Evolutionary conservation across 2,329 filamentous ascomycete species (phyloP).

Genomic region (Claviceps sp.): DNA sequence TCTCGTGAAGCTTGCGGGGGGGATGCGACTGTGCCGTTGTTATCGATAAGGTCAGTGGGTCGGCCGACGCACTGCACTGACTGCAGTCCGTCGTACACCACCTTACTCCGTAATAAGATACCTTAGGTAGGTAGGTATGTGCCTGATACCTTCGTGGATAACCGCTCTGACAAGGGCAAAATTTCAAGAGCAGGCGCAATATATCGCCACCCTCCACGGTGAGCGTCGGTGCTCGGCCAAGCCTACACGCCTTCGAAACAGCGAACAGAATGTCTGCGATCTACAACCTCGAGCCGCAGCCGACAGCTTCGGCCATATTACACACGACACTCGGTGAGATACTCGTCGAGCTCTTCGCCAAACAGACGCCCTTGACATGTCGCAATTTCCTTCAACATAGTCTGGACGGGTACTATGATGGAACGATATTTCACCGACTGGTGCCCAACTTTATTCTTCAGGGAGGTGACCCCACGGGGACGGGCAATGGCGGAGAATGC

Average conservation of each 20-base stretch:
- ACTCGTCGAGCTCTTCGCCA: slow-evolving; percentile 84
- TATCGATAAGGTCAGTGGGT: background rate
- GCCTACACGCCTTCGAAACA: background rate
- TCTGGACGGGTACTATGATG: slow-evolving; percentile 88
- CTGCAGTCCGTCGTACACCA: too few relatives aligned
- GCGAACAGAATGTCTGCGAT: slow-evolving; percentile 67
- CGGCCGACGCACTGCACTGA: too few relatives aligned
- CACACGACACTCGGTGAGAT: slow-evolving; percentile 85
- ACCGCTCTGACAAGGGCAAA: background rate
- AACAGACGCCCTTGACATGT: slow-evolving; percentile 80
- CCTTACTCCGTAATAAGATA: too few relatives aligned
- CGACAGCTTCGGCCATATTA: slow-evolving; percentile 81
- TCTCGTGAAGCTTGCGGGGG: too few relatives aligned
- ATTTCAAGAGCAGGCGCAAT: background rate
- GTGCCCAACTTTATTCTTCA: slow-evolving; percentile 88
- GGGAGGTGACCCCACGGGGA: slow-evolving; percentile 87
- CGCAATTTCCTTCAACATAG: slow-evolving; percentile 94
- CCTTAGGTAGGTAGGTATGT: too few relatives aligned
- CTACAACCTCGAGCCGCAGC: slow-evolving; percentile 90
- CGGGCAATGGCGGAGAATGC: slow-evolving; percentile 79
- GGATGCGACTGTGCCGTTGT: background rate
- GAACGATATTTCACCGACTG: slow-evolving; percentile 86
- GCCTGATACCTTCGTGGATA: too few relatives aligned
- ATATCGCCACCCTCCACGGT: background rate
- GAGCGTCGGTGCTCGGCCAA: background rate